Conservation (phyloP, 441 rosid species). For the Corymbia calophylla region DNA sequence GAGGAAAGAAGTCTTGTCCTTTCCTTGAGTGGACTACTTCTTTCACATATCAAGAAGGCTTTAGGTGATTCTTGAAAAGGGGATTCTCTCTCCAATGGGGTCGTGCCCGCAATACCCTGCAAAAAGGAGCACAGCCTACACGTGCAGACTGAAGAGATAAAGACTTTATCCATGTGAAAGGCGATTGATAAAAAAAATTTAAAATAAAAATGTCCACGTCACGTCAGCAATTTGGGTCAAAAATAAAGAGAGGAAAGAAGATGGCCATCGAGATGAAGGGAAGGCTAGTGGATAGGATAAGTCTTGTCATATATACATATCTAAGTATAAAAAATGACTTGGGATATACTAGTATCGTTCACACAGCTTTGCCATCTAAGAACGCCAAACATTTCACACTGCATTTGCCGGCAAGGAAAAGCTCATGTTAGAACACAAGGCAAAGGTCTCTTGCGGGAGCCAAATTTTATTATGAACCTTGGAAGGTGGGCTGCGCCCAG, state of each 20-base stretch:
- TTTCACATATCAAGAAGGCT: too few relatives aligned
- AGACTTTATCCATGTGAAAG: background rate
- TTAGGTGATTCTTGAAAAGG: too few relatives aligned
- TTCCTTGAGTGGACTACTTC: too few relatives aligned
- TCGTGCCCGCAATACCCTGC: too few relatives aligned
- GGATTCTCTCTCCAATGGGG: too few relatives aligned
- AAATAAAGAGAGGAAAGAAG: background rate
- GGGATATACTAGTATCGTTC: background rate
- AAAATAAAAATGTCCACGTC: too few relatives aligned
- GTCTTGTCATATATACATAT: background rate
- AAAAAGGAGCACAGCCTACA: too few relatives aligned
- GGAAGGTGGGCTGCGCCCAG: too few relatives aligned
- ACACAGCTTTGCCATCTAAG: background rate
- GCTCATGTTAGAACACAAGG: background rate
- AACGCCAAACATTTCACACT: too few relatives aligned
- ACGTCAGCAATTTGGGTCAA: background rate
- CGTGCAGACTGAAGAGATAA: too few relatives aligned
- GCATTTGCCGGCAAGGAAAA: background rate
- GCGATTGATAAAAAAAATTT: too few relatives aligned
- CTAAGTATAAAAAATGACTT: background rate
- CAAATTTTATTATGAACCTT: background rate
- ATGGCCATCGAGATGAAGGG: background rate
- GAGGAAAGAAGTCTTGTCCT: too few relatives aligned
- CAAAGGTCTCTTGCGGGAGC: background rate
- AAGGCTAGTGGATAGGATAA: background rate